Percentiles rank a stretch among this genome's conserved stretches.
These are phyloP conservation scores for Rhynchospora pubera DNA, from an alignment of 176 grass and related monocot genomes.

Conservation along the genomic window DNA sequence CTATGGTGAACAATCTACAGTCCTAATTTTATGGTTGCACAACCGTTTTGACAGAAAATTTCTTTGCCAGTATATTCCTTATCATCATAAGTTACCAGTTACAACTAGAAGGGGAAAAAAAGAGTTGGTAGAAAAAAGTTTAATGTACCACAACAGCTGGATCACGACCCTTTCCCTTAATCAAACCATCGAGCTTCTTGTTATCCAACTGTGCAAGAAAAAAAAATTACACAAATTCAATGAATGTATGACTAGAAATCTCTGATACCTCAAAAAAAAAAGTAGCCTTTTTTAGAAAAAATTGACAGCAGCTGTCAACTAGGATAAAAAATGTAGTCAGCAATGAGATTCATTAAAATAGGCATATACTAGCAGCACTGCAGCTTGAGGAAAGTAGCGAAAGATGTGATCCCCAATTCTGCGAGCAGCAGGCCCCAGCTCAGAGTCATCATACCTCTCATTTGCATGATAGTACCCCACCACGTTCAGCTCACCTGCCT, in stretches of 20 bases:
- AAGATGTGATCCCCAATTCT: conserved; percentile 92
- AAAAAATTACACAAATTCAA: neutral
- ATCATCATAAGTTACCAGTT: neutral
- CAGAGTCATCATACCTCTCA: conserved; percentile 56
- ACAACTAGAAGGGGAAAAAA: neutral
- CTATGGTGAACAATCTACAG: neutral
- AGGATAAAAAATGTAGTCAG: conserved; percentile 2
- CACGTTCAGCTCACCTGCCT: conserved; percentile 46
- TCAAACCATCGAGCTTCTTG: conserved; percentile 57
- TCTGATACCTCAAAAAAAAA: neutral
- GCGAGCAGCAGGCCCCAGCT: conserved; percentile 68
- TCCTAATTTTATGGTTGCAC: neutral
- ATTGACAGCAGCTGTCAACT: no score
- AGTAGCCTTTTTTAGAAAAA: no score
- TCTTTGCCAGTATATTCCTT: neutral
- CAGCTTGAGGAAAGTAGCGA: conserved; percentile 77
- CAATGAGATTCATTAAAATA: neutral
- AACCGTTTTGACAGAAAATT: neutral
- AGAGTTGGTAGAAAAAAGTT: neutral
- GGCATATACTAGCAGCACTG: conserved; percentile 57
- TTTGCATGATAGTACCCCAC: conserved; percentile 99
- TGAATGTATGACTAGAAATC: conserved; percentile 2
- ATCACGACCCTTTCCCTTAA: conserved; percentile 37
- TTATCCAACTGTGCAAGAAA: conserved; percentile 55
- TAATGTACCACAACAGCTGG: conserved; percentile 48